Evolutionary conservation across 306 rosid genomes (phyloP).

Genomic region (Fagus crenata): DNA sequence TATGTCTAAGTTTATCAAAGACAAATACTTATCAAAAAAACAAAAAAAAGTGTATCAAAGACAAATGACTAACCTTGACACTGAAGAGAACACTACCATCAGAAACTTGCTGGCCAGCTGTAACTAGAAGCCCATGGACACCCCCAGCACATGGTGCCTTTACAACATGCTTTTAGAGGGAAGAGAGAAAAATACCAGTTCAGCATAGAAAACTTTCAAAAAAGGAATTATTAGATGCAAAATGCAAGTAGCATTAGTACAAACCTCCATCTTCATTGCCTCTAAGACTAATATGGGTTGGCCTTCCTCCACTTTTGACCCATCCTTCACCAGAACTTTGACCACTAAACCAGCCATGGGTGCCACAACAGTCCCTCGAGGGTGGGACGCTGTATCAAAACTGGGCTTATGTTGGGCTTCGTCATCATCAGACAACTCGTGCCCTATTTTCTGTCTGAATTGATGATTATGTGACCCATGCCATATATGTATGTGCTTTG

Average conservation of each 20-base stretch:
- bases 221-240: slow-evolving; percentile 17
- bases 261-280: slow-evolving; percentile 99
- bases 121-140: slow-evolving; percentile 64
- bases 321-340: slow-evolving; percentile 76
- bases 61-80: slow-evolving; percentile 66
- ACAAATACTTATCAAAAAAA: too few relatives aligned
- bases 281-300: slow-evolving; percentile 84
- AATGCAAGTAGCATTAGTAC: slow-evolving; percentile 30
- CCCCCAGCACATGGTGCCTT: slow-evolving; percentile 82
- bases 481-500: slow-evolving; percentile 79
- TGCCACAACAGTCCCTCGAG: slow-evolving; percentile 74
- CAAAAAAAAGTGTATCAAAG: neutral
- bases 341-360: slow-evolving; percentile 99
- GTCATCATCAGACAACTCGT: slow-evolving; percentile 64
- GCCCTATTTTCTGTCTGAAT: slow-evolving; percentile 67
- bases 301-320: slow-evolving; percentile 73
- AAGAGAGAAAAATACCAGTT: slow-evolving; percentile 13
- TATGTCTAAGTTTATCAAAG: slow-evolving; percentile 21
- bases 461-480: slow-evolving; percentile 79
- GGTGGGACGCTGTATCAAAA: slow-evolving; percentile 60
- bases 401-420: slow-evolving; percentile 67
- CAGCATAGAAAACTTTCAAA: slow-evolving; percentile 7
- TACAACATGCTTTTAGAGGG: slow-evolving; percentile 68
- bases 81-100: slow-evolving; percentile 84
- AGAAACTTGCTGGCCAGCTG: slow-evolving; percentile 81